These are phyloP conservation scores for Trichosporon inkin DNA, from an alignment of 1,284 basidiomycete genomes.

Conservation along the genomic window DNA sequence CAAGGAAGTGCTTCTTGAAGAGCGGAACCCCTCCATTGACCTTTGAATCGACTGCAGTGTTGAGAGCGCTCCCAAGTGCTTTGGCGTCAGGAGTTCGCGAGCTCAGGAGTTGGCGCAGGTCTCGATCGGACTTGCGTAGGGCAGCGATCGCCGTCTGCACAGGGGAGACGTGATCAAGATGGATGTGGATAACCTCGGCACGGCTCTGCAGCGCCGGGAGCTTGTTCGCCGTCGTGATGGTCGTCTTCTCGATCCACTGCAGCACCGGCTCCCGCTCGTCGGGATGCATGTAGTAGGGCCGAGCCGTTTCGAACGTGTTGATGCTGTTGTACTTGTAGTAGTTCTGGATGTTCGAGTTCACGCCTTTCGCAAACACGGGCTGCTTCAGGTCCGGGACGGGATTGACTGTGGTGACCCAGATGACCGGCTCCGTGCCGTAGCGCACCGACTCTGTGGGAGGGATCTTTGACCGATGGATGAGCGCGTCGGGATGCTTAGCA, in stretches of 20 bases:
- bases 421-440: constrained; percentile 74
- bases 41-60: constrained; percentile 79
- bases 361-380: constrained; percentile 80
- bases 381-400: constrained; percentile 78
- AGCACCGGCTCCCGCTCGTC: constrained; percentile 56
- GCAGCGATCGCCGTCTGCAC: constrained; percentile 78
- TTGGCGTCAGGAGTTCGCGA: constrained; percentile 60
- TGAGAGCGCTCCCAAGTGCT: constrained; percentile 79
- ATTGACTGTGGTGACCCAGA: constrained; percentile 78
- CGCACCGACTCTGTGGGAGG: constrained; percentile 77
- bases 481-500: constrained; percentile 83
- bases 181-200: constrained; percentile 76
- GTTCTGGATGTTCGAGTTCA: constrained; percentile 69
- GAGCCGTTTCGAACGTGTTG: constrained; percentile 72
- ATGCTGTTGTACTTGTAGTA: constrained; percentile 66
- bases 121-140: constrained; percentile 55
- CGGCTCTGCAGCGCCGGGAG: constrained; percentile 89
- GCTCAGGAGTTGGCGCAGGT: constrained; percentile 24
- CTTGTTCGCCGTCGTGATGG: constrained; percentile 73
- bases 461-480: constrained; percentile 67
- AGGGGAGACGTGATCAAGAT: constrained; percentile 76
- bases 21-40: constrained; percentile 69
- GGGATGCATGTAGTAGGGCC: constrained; percentile 63
- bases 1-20: constrained; percentile 64
- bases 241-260: constrained; percentile 83